These are phyloP conservation scores for Neurospora sp. DNA, from an alignment of 495 filamentous ascomycete genomes.

Conservation along the genomic window DNA sequence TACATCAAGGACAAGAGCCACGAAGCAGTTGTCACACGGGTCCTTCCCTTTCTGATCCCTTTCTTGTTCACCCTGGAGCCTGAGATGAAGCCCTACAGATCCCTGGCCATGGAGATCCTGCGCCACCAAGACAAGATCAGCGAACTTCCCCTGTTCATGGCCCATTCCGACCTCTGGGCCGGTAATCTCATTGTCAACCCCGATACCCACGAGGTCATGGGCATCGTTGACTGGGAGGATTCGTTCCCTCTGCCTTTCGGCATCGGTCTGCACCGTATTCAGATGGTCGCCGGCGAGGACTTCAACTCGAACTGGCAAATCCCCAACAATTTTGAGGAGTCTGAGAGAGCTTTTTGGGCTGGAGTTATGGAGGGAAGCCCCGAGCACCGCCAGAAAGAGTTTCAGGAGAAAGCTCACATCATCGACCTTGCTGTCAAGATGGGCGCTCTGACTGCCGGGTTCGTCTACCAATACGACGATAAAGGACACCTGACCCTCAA, in stretches of 20 bases:
- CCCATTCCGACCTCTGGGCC: constrained; percentile 22
- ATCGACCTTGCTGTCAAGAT: neutral
- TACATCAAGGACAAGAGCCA: neutral
- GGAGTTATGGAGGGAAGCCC: neutral
- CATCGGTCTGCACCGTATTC: constrained; percentile 20
- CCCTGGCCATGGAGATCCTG: neutral
- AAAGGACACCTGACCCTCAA: neutral
- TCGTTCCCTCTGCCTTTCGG: constrained; percentile 23
- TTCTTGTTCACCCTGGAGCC: neutral
- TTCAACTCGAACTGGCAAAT: neutral
- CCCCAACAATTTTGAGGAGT: neutral
- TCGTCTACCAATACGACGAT: neutral
- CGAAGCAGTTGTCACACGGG: neutral
- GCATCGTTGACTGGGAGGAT: constrained; percentile 27
- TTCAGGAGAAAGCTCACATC: neutral
- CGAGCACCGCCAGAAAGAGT: neutral
- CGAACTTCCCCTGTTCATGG: constrained; percentile 11
- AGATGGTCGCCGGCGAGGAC: neutral
- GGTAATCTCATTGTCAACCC: constrained; percentile 23
- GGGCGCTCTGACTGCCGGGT: neutral
- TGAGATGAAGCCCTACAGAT: neutral
- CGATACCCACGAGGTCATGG: constrained; percentile 24
- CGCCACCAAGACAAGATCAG: neutral
- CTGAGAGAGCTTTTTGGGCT: neutral
- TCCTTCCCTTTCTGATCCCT: neutral